A percentile compares a stretch with the other conserved stretches of the same genome.
These are phyloP conservation scores for Myxozyma geophila DNA, from an alignment of 805 yeast genomes.

Conservation along the genomic window DNA sequence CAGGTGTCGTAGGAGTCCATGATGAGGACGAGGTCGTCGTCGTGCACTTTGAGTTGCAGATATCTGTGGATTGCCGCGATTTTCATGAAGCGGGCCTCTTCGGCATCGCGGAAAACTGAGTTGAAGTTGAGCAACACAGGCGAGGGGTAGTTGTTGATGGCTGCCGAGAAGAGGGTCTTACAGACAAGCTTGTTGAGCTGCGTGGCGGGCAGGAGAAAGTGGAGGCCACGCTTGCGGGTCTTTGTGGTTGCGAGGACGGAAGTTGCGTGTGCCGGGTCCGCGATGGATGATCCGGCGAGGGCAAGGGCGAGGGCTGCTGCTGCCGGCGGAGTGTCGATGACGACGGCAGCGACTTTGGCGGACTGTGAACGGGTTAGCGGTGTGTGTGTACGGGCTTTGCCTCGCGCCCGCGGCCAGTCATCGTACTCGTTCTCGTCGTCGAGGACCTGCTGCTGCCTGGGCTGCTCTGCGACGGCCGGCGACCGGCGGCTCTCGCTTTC, in stretches of 20 bases:
- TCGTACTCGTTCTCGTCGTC: no score
- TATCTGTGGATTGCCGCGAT: conserved; percentile 35
- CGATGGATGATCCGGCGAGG: conserved; percentile 10
- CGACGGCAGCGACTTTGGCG: conserved; percentile 23
- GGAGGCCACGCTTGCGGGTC: conserved; percentile 26
- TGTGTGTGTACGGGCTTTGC: background rate
- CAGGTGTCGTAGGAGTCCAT: conserved; percentile 37
- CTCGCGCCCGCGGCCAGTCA: conserved; percentile 4
- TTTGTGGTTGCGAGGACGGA: conserved; percentile 13
- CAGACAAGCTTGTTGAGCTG: conserved; percentile 32
- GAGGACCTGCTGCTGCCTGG: background rate
- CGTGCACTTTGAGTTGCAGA: conserved; percentile 28
- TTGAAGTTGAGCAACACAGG: conserved; percentile 32
- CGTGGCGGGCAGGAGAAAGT: conserved; percentile 35
- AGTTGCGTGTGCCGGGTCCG: conserved; percentile 3
- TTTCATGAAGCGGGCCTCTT: conserved; percentile 37
- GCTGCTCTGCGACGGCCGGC: background rate
- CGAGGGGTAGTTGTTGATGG: conserved; percentile 31
- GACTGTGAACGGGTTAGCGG: conserved; percentile 17
- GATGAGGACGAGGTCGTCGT: conserved; percentile 35
- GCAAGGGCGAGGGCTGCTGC: conserved; percentile 22
- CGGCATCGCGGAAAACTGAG: conserved; percentile 31
- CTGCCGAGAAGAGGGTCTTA: conserved; percentile 34
- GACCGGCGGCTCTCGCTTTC: background rate
- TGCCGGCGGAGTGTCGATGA: conserved; percentile 22